Base-by-base conservation (phyloP, 352 stramenopile species). In the Phytophthora aleatoria region DNA sequence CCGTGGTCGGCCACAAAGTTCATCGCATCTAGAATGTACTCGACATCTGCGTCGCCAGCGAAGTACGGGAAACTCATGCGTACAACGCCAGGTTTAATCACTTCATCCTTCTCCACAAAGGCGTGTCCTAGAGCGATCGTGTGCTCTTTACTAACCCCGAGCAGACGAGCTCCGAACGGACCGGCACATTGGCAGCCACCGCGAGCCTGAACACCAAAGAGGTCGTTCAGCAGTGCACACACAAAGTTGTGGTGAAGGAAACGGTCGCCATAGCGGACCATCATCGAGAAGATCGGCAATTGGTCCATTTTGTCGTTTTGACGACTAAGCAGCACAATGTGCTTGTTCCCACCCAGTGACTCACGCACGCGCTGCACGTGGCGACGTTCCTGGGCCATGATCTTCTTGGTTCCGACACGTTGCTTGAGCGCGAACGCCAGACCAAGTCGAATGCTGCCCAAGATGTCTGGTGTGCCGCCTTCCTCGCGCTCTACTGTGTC, bases 161-260 rank as follows among this genome's bases (percentile, higher is more conserved):
- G 83, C 28, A 99, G 69, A 10, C 79, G 74, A 64, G 97, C 89
- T 36, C 83, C 94, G 64, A 98, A 99, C 1, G 96, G 96, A 38
- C 97, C 97, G 15, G 97, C 95, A 94, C 83, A 67, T 73, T 89
- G 88, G 96, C 76, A 85, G 5, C 77, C 77, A 8, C 77, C 77
- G 12, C 74, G 74, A 4, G 59, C 77, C 47, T 83, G 97, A 38
- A 99, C 92, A 11, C 97, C 97, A 69, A 99, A 99, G 3, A 99
- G 73, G 74, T 99, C 97, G 61, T 99, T 99, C 11, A 99, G 78
- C 33, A 99, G 68, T 35, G 96, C 94, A 57, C 91, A 98, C 7
- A 99, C 95, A 61, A 98, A 99, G 68, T 99, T 99, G 79, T 98
- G 99, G 73, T 99, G 97, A 28, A 99, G 74, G 72, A 98, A 99